Conservation (phyloP, 257 asterid genomes). For the Verbascum thapsus region DNA sequence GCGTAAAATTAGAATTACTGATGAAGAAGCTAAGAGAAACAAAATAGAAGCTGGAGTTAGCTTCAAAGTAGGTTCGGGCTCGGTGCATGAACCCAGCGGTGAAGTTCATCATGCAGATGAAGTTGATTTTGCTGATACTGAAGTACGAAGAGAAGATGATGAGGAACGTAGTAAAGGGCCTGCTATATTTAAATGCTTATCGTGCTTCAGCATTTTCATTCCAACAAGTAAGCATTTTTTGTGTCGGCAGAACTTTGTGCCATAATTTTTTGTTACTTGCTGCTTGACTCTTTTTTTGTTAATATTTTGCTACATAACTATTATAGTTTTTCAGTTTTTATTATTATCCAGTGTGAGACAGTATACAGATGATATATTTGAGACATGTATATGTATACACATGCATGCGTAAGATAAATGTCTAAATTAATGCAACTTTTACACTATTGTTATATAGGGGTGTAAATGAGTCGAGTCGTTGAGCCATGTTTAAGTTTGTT, state of each 20-base stretch:
- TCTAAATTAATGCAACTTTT: background rate
- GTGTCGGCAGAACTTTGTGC: constrained; percentile 10
- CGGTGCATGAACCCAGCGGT: constrained; percentile 27
- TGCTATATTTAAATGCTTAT: constrained; percentile 80
- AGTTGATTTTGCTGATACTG: constrained; percentile 36
- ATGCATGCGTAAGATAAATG: background rate
- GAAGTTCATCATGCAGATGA: constrained; percentile 30
- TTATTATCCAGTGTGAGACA: background rate
- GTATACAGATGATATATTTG: background rate
- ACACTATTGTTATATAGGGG: too few relatives aligned
- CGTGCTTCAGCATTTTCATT: constrained; percentile 89
- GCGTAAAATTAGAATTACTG: constrained; percentile 46
- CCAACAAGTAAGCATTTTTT: constrained; percentile 57
- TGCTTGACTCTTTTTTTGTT: background rate
- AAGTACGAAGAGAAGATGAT: constrained; percentile 31
- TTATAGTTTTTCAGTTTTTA: background rate
- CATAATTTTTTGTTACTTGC: background rate
- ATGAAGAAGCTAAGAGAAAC: constrained; percentile 54
- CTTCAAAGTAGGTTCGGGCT: constrained; percentile 24
- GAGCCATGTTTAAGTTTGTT: too few relatives aligned
- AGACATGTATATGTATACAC: background rate
- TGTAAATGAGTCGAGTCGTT: too few relatives aligned
- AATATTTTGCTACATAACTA: background rate
- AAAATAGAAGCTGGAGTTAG: constrained; percentile 36
- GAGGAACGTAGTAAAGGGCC: constrained; percentile 50